Conservation (phyloP, 2,329 filamentous ascomycete genomes). For the Cercospora sesami region DNA sequence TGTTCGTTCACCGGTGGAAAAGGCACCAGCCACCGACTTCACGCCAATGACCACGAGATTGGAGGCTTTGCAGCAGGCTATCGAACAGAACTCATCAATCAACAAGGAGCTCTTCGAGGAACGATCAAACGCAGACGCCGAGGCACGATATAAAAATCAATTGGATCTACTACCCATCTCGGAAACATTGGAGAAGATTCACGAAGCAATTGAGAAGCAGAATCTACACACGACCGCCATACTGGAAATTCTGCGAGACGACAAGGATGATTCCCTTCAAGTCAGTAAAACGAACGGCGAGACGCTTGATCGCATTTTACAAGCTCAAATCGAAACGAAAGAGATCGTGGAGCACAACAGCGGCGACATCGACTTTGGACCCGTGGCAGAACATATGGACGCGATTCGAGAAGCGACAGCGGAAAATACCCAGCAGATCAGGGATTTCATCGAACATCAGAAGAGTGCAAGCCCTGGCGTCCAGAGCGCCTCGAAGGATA, state of each 20-base stretch:
- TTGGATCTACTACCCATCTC: conserved; percentile 15
- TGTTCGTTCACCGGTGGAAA: not conserved
- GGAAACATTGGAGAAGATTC: conserved; percentile 16
- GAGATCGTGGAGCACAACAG: conserved; percentile 19
- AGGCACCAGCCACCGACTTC: conserved; percentile 21
- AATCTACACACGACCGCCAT: conserved; percentile 17
- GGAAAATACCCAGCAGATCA: conserved; percentile 26
- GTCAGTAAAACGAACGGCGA: not conserved
- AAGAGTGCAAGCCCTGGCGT: not conserved
- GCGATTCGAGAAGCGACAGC: conserved; percentile 27
- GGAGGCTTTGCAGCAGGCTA: conserved; percentile 31
- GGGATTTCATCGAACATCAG: conserved; percentile 25
- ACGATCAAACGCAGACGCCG: conserved; percentile 16
- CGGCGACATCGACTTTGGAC: conserved; percentile 26
- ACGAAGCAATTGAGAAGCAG: conserved; percentile 17
- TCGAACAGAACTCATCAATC: conserved; percentile 32
- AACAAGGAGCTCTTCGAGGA: conserved; percentile 30
- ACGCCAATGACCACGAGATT: conserved; percentile 28
- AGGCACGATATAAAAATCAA: conserved; percentile 12
- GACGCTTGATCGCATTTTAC: conserved; percentile 23
- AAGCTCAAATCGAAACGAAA: conserved; percentile 27
- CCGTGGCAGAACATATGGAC: conserved; percentile 28
- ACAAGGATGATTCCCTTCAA: conserved; percentile 9
- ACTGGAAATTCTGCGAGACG: conserved; percentile 19
- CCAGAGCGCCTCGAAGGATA: conserved; percentile 17